Evolutionary conservation across 1,284 basidiomycete species (phyloP).

Genomic region (Ceratobasidium sp.): DNA sequence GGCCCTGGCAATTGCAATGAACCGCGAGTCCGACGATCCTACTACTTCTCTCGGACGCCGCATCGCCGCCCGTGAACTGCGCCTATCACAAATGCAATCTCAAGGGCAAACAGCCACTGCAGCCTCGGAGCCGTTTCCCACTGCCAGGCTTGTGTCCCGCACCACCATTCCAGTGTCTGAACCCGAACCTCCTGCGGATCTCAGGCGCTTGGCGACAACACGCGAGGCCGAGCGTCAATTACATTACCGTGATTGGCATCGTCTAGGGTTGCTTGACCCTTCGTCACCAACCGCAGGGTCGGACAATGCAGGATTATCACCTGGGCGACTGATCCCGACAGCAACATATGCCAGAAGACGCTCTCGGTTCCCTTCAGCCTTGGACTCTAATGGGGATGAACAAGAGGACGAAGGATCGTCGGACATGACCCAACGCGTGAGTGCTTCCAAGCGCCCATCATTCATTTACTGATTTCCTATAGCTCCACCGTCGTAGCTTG

Average conservation of each 20-base stretch:
- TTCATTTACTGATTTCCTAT: not conserved
- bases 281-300: slow-evolving; percentile 1
- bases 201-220: slow-evolving; percentile 30
- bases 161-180: slow-evolving; percentile 25
- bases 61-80: slow-evolving; percentile 23
- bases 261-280: slow-evolving; percentile 27
- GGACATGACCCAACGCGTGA: slow-evolving; percentile 14
- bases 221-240: slow-evolving; percentile 35
- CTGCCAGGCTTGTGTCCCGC: slow-evolving; percentile 16
- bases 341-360: slow-evolving; percentile 25
- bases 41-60: slow-evolving; percentile 29
- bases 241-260: slow-evolving; percentile 32
- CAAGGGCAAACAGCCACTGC: not conserved
- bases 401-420: slow-evolving; percentile 20
- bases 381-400: slow-evolving; percentile 9
- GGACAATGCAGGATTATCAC: slow-evolving; percentile 7
- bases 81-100: not conserved
- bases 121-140: slow-evolving; percentile 26
- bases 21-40: slow-evolving; percentile 17
- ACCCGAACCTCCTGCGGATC: slow-evolving; percentile 28
- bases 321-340: slow-evolving; percentile 13
- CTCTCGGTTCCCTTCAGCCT: slow-evolving; percentile 2
- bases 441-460: slow-evolving; percentile 25
- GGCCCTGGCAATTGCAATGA: slow-evolving; percentile 11
- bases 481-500: slow-evolving; percentile 24